These are phyloP conservation scores for Hibiscus mutabilis DNA, from an alignment of 345 rosid species.

Conservation along the genomic window DNA sequence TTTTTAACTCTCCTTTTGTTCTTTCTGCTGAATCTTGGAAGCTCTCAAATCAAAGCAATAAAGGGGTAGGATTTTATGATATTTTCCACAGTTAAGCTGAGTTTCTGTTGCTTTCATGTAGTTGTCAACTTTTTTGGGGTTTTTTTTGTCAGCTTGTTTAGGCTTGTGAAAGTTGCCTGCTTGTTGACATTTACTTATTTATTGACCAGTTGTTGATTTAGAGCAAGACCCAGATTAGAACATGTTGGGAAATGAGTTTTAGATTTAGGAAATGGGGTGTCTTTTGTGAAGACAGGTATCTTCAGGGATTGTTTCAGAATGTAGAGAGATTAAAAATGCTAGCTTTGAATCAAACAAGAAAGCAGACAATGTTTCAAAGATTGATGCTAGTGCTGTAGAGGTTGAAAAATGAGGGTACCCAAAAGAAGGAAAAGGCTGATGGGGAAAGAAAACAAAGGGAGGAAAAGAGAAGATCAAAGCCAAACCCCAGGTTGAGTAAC, in stretches of 20 bases:
- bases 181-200: slow-evolving; percentile 14
- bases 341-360: slow-evolving; percentile 39
- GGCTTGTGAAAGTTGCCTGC: too few relatives aligned
- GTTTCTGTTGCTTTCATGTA: not conserved
- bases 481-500: slow-evolving; percentile 50
- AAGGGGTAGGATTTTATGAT: not conserved
- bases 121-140: slow-evolving; percentile 3
- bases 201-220: slow-evolving; percentile 15
- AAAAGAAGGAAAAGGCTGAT: slow-evolving; percentile 40
- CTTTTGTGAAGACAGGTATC: slow-evolving; percentile 72
- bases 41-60: not conserved
- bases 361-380: slow-evolving; percentile 30
- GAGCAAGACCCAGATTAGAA: slow-evolving; percentile 21
- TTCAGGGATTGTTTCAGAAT: slow-evolving; percentile 47
- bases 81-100: not conserved
- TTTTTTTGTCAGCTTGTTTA: slow-evolving; percentile 5
- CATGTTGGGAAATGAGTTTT: slow-evolving; percentile 55
- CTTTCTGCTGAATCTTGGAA: not conserved
- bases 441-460: slow-evolving; percentile 53
- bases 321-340: slow-evolving; percentile 39
- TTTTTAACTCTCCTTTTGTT: too few relatives aligned
- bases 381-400: slow-evolving; percentile 36
- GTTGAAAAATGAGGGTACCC: slow-evolving; percentile 39
- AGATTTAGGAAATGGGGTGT: slow-evolving; percentile 79
- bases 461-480: slow-evolving; percentile 58